A percentile compares a stretch with the other conserved stretches of the same genome.
Evolutionary conservation across 2,329 filamentous ascomycete species (phyloP).

Genomic region (Didymella pinodella): DNA sequence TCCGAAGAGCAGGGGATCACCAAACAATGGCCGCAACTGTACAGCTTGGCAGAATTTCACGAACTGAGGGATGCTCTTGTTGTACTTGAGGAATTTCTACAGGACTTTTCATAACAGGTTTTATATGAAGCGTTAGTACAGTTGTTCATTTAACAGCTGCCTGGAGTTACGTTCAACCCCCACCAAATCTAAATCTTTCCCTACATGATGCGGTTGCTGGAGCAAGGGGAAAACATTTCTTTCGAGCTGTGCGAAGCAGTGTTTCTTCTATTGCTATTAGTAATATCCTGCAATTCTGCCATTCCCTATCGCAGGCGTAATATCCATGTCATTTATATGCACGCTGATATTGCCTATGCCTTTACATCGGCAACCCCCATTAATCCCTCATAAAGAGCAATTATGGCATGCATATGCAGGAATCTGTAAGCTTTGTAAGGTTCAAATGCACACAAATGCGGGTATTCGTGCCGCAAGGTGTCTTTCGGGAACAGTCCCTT

Average conservation of each 20-base stretch:
- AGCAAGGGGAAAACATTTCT: too few species aligned
- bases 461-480: not conserved
- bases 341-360: not conserved
- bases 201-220: not conserved
- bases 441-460: not conserved
- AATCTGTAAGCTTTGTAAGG: not conserved
- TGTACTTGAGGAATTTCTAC: too few species aligned
- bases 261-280: not conserved
- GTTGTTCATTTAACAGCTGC: not conserved
- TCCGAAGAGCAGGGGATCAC: too few species aligned
- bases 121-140: not conserved
- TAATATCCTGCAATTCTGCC: not conserved
- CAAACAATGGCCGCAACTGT: too few species aligned
- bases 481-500: conserved; percentile 1
- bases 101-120: not conserved
- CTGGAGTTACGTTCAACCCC: not conserved
- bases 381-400: not conserved
- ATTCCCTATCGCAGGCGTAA: not conserved
- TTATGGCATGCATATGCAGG: conserved; percentile 1
- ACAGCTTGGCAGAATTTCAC: too few species aligned
- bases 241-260: not conserved
- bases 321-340: not conserved
- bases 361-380: not conserved
- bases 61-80: too few species aligned
- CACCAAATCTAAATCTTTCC: not conserved